Conservation (phyloP, 192 early-diverging fungal species). For the Funneliformis mosseae region DNA sequence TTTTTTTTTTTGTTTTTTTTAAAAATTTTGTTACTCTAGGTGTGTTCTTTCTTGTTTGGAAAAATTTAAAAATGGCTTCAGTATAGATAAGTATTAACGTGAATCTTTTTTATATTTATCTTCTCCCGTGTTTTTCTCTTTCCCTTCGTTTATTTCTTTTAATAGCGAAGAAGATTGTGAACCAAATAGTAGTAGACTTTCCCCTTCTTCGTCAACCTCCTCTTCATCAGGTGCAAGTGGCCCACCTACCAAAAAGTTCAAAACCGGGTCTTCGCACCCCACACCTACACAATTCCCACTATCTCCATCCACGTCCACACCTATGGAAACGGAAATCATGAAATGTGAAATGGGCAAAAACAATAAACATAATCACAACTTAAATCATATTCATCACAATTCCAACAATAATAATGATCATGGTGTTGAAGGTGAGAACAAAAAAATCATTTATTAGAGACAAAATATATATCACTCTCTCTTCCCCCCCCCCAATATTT, state of each 20-base stretch:
- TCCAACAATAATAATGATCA: neutral
- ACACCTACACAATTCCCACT: neutral
- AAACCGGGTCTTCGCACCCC: neutral
- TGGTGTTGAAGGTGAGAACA: neutral
- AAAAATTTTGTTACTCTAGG: too few relatives aligned
- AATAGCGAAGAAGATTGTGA: conserved; percentile 1
- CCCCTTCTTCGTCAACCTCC: neutral
- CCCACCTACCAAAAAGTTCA: neutral
- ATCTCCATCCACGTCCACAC: too few relatives aligned
- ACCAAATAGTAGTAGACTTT: neutral
- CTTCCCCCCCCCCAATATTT: too few relatives aligned
- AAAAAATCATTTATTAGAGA: neutral
- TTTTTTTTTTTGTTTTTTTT: too few relatives aligned
- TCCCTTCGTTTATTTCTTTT: neutral
- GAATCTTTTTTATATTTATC: neutral
- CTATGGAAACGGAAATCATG: too few relatives aligned
- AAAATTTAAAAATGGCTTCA: neutral
- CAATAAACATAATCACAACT: too few relatives aligned
- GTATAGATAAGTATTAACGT: neutral
- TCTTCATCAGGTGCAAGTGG: neutral
- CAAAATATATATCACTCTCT: neutral
- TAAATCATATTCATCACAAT: too few relatives aligned
- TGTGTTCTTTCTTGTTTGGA: too few relatives aligned
- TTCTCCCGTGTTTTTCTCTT: too few relatives aligned
- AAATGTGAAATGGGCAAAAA: too few relatives aligned